A percentile compares a stretch with the other conserved stretches of the same genome.
phyloP scores from a whole-genome alignment of 768 basidiomycete species.

The Leccinum fibrillosum region DNA sequence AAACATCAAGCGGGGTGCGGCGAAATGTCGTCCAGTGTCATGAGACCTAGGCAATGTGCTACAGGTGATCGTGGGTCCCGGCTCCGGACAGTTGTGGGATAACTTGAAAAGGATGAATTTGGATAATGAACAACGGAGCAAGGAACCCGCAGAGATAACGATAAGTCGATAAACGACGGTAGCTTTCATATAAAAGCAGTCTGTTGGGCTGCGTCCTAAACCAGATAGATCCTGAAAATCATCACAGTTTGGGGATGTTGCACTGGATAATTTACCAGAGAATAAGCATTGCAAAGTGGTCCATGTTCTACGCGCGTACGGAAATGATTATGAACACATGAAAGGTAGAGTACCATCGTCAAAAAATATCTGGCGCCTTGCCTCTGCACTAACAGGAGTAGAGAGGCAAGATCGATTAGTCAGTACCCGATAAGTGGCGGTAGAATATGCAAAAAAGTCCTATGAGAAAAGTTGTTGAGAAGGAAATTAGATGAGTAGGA shows the following conservation, averaged over 20 bases:
- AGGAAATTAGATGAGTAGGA: neutral
- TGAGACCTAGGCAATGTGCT: neutral
- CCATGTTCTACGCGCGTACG: slow-evolving; percentile 4
- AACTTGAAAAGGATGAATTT: neutral
- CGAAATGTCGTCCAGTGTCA: neutral
- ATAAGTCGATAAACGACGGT: neutral
- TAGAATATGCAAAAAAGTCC: neutral
- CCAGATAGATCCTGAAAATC: no score
- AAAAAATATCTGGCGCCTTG: slow-evolving; percentile 9
- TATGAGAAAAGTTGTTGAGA: slow-evolving; percentile 2
- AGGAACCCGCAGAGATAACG: neutral
- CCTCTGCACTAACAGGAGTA: neutral
- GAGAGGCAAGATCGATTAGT: slow-evolving; percentile 12
- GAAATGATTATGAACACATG: slow-evolving; percentile 19
- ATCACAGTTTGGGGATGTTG: neutral
- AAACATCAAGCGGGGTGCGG: neutral
- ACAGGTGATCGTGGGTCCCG: slow-evolving; percentile 5
- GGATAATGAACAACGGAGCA: neutral
- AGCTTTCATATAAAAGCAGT: slow-evolving; percentile 1
- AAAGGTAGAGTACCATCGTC: slow-evolving; percentile 1
- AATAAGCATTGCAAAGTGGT: slow-evolving; percentile 1
- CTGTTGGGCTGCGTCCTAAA: neutral
- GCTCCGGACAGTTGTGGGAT: slow-evolving; percentile 6
- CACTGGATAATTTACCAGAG: neutral
- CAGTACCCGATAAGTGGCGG: slow-evolving; percentile 3